Evolutionary conservation across 2,329 filamentous ascomycete genomes (phyloP).

Genomic region (Aphanoascus verrucosus): DNA sequence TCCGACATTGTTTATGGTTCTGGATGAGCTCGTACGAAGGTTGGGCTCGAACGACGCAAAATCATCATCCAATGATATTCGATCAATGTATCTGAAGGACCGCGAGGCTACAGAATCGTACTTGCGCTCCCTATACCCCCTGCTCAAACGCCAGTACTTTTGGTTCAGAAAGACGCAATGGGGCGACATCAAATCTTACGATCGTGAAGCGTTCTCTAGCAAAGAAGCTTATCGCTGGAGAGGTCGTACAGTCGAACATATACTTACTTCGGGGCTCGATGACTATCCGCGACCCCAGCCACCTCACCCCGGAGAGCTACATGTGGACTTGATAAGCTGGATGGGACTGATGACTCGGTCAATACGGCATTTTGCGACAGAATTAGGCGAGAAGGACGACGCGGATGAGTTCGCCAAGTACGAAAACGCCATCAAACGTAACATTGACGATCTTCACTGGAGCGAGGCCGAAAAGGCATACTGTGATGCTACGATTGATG

Average conservation of each 20-base stretch:
- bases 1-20: conserved; percentile 80
- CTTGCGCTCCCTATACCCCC: conserved; percentile 68
- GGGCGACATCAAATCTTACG: conserved; percentile 83
- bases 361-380: conserved; percentile 67
- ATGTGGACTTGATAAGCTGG: conserved; percentile 91
- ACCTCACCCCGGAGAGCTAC: conserved; percentile 88
- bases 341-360: conserved; percentile 90
- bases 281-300: conserved; percentile 92
- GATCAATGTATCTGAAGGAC: conserved; percentile 57
- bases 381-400: conserved; percentile 67
- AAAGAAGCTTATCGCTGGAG: conserved; percentile 94
- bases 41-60: conserved; percentile 42
- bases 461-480: conserved; percentile 67
- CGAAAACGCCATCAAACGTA: conserved; percentile 66
- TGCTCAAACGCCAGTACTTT: conserved; percentile 77
- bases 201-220: conserved; percentile 75
- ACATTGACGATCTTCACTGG: conserved; percentile 93
- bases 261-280: conserved; percentile 86
- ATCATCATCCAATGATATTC: conserved; percentile 32
- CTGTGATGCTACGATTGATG: conserved; percentile 91
- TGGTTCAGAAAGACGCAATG: conserved; percentile 92
- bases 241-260: conserved; percentile 73
- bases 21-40: conserved; percentile 75
- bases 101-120: conserved; percentile 58
- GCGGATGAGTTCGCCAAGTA: conserved; percentile 59